These are phyloP conservation scores for Echria macrotheca DNA, from an alignment of 495 filamentous ascomycete genomes.

Conservation along the genomic window DNA sequence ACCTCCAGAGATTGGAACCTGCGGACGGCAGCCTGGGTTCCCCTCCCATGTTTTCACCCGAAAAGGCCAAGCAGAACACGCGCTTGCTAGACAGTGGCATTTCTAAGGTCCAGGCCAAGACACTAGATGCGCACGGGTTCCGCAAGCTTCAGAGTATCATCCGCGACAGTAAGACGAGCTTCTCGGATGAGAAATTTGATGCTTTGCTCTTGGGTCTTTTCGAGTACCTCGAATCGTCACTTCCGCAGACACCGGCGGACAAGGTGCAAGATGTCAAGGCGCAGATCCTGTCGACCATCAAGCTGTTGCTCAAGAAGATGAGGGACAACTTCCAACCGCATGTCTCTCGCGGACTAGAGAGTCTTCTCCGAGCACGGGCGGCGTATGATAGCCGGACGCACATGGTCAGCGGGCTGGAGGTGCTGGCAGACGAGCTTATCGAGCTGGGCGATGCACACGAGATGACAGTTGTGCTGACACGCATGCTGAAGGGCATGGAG, in stretches of 20 bases:
- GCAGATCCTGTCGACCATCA: slow-evolving; percentile 75
- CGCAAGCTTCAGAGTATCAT: slow-evolving; percentile 80
- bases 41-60: slow-evolving; percentile 31
- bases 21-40: slow-evolving; percentile 17
- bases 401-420: slow-evolving; percentile 50
- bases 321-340: slow-evolving; percentile 58
- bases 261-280: slow-evolving; percentile 73
- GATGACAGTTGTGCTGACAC: slow-evolving; percentile 42
- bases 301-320: slow-evolving; percentile 66
- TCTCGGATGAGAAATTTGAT: slow-evolving; percentile 62
- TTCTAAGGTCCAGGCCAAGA: slow-evolving; percentile 60
- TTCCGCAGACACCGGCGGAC: slow-evolving; percentile 37
- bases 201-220: slow-evolving; percentile 68
- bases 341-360: slow-evolving; percentile 58
- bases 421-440: slow-evolving; percentile 48
- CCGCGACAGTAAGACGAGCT: slow-evolving; percentile 55
- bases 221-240: slow-evolving; percentile 62
- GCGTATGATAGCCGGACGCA: slow-evolving; percentile 50
- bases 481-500: slow-evolving; percentile 34
- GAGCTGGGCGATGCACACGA: slow-evolving; percentile 46
- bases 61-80: slow-evolving; percentile 47
- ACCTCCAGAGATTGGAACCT: slow-evolving; percentile 23
- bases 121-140: slow-evolving; percentile 82
- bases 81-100: slow-evolving; percentile 72
- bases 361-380: slow-evolving; percentile 62